A percentile compares a stretch with the other conserved stretches of the same genome.
Conservation (phyloP, 805 yeast genomes). For the Candida sithepensis region DNA sequence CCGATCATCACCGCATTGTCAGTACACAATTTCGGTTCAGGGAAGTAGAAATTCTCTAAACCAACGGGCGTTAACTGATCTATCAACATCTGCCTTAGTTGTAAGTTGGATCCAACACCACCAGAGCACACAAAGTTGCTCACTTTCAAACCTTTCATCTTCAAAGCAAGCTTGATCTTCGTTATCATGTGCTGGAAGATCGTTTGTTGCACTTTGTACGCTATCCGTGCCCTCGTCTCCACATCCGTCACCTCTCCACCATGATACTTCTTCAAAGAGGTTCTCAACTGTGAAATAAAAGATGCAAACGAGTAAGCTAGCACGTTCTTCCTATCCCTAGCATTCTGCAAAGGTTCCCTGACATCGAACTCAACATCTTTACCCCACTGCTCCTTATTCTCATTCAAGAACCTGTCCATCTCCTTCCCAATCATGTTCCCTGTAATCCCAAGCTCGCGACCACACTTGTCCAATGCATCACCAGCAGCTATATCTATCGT, state of each 20-base stretch:
- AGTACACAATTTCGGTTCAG: conserved; percentile 72
- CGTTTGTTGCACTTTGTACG: conserved; percentile 56
- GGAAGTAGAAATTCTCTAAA: conserved; percentile 51
- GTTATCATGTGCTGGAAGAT: conserved; percentile 71
- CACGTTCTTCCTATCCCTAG: conserved; percentile 40
- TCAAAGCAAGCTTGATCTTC: conserved; percentile 52
- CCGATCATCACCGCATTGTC: conserved; percentile 98
- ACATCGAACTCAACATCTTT: conserved; percentile 26
- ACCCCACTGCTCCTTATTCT: conserved; percentile 31
- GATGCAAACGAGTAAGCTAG: conserved; percentile 75
- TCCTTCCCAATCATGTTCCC: conserved; percentile 89
- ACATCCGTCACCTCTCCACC: conserved; percentile 16
- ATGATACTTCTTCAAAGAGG: conserved; percentile 25
- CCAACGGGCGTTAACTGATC: conserved; percentile 32
- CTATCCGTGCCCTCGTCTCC: conserved; percentile 41
- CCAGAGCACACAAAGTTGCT: conserved; percentile 75
- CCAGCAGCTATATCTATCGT: conserved; percentile 91
- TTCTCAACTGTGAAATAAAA: conserved; percentile 36
- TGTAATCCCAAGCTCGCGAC: conserved; percentile 71
- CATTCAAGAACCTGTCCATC: conserved; percentile 53
- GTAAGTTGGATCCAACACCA: conserved; percentile 82
- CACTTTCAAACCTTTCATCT: conserved; percentile 38
- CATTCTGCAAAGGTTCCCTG: conserved; percentile 51
- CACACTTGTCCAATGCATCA: conserved; percentile 90
- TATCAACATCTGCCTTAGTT: conserved; percentile 47